Evolutionary conservation across 2,329 filamentous ascomycete genomes (phyloP).

Genomic region (Trichoderma simmonsii): DNA sequence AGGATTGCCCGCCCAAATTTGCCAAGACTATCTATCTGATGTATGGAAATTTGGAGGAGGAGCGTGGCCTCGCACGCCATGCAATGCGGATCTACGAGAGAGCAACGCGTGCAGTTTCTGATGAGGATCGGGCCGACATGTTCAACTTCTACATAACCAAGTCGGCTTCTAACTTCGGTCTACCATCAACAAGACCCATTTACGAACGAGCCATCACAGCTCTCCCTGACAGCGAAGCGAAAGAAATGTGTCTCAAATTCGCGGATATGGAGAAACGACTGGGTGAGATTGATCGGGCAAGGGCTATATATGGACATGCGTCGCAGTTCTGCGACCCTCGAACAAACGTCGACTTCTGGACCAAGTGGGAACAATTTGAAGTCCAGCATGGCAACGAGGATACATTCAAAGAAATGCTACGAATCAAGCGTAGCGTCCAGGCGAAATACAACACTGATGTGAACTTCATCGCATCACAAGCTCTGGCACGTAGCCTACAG

Average conservation of each 20-base stretch:
- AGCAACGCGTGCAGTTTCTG: conserved; percentile 87
- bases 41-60: conserved; percentile 97
- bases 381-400: conserved; percentile 98
- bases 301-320: conserved; percentile 93
- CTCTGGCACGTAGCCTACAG: conserved; percentile 77
- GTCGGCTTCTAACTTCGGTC: conserved; percentile 94
- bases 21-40: conserved; percentile 95
- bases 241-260: conserved; percentile 98
- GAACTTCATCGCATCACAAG: conserved; percentile 96
- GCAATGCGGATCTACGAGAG: conserved; percentile 99
- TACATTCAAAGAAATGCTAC: conserved; percentile 98
- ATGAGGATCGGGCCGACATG: conserved; percentile 94
- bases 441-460: conserved; percentile 99
- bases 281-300: conserved; percentile 89
- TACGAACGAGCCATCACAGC: conserved; percentile 94
- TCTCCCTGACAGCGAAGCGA: conserved; percentile 88
- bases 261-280: conserved; percentile 92
- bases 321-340: conserved; percentile 97
- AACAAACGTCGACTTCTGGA: conserved; percentile 87
- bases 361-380: conserved; percentile 95
- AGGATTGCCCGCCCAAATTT: conserved; percentile 91
- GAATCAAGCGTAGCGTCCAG: conserved; percentile 95
- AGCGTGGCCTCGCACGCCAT: conserved; percentile 87
- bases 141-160: conserved; percentile 99
- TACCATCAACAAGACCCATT: conserved; percentile 90